Percentiles rank a stretch among this genome's conserved stretches.
phyloP scores from a whole-genome alignment of 2,329 filamentous ascomycete genomes.

The Arthrobotrys sinensis region DNA sequence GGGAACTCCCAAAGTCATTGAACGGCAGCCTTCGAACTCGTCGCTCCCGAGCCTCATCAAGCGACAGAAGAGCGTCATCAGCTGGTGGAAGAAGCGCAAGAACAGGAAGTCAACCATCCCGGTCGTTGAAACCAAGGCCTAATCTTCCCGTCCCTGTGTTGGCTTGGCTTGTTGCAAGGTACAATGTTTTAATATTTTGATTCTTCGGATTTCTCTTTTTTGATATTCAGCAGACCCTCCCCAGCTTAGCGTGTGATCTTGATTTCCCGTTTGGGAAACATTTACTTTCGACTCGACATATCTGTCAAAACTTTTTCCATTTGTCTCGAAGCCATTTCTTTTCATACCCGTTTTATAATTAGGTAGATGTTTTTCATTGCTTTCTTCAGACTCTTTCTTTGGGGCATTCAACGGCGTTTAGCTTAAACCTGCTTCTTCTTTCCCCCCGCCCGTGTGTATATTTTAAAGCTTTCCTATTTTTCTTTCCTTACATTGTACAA shows the following conservation, averaged over 20 bases:
- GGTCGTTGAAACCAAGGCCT: constrained; percentile 47
- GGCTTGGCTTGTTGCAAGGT: constrained; percentile 14
- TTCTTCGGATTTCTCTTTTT: constrained; percentile 25
- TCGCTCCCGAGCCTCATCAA: constrained; percentile 54
- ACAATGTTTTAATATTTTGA: constrained; percentile 13
- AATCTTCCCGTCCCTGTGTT: constrained; percentile 2
- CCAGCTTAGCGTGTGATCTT: constrained; percentile 21
- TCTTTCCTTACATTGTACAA: constrained; percentile 32
- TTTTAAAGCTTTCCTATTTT: constrained; percentile 19
- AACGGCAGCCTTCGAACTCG: constrained; percentile 50
- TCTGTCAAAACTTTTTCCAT: constrained; percentile 23
- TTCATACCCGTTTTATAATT: constrained; percentile 30
- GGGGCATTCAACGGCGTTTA: constrained; percentile 60
- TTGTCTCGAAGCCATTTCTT: constrained; percentile 32
- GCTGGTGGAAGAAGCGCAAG: constrained; percentile 61
- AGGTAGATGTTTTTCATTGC: constrained; percentile 48
- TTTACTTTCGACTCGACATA: constrained; percentile 33
- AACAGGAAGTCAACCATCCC: constrained; percentile 54
- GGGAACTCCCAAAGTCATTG: constrained; percentile 44
- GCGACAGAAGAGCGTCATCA: constrained; percentile 55
- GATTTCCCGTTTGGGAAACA: constrained; percentile 22
- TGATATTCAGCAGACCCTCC: constrained; percentile 26
- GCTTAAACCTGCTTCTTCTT: constrained; percentile 24
- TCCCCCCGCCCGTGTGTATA: constrained; percentile 33
- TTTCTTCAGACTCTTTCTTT: constrained; percentile 40